Evolutionary conservation across 2,329 filamentous ascomycete species (phyloP).

Genomic region (Plenodomus lindquistii): DNA sequence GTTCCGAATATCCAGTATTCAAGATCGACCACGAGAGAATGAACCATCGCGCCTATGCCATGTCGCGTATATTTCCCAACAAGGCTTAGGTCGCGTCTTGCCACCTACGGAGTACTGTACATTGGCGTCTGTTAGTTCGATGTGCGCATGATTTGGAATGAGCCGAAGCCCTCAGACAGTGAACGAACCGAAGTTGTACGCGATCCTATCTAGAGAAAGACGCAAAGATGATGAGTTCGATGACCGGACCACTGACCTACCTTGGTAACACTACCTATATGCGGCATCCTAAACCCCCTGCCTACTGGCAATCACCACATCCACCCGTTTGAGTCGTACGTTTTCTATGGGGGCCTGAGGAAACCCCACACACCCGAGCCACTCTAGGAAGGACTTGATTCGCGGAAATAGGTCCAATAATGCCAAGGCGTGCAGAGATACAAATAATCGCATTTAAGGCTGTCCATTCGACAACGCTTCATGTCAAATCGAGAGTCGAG

Average conservation of each 20-base stretch:
- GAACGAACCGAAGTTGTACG: not conserved
- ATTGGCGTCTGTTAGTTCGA: not conserved
- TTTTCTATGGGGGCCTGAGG: constrained; percentile 11
- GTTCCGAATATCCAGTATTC: not conserved
- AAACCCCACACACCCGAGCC: constrained; percentile 11
- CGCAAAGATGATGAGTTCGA: constrained; percentile 2
- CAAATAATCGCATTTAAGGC: constrained; percentile 2
- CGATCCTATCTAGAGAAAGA: not conserved
- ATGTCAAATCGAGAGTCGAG: not conserved
- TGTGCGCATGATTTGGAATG: not conserved
- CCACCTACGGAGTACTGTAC: not conserved
- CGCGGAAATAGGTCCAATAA: not conserved
- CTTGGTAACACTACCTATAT: constrained; percentile 7
- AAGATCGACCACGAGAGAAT: not conserved
- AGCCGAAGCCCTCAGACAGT: not conserved
- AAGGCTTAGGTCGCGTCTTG: not conserved
- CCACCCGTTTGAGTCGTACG: constrained; percentile 13
- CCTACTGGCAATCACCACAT: constrained; percentile 2
- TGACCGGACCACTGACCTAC: constrained; percentile 6
- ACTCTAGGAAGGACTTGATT: constrained; percentile 9
- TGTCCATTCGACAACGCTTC: not conserved
- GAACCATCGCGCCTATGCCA: not conserved
- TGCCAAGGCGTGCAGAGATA: not conserved
- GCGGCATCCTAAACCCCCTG: constrained; percentile 5
- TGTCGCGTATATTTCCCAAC: not conserved